Evolutionary conservation across 1,284 basidiomycete species (phyloP).

Genomic region (Leccinum proximum): DNA sequence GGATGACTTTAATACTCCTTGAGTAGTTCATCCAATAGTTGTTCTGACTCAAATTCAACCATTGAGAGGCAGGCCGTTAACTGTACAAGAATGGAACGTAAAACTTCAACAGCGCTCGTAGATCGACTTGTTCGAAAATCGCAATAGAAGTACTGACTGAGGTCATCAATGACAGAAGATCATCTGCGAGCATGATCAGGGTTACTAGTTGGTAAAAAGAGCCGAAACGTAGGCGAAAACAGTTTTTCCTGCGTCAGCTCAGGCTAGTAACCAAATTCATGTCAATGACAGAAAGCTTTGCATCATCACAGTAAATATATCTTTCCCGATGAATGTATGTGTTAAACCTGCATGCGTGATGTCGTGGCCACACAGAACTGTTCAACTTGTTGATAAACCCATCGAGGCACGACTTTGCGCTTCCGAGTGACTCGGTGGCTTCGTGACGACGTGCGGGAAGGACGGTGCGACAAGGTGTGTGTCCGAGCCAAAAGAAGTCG

Average conservation of each 20-base stretch:
- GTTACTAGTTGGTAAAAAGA: neutral
- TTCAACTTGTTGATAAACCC: too few species aligned
- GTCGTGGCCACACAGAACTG: too few species aligned
- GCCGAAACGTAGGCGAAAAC: neutral
- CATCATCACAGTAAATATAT: neutral
- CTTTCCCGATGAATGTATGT: neutral
- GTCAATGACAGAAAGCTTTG: neutral
- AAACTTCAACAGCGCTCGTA: constrained; percentile 8
- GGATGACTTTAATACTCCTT: neutral
- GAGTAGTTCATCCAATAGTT: constrained; percentile 5
- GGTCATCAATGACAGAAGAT: constrained; percentile 9
- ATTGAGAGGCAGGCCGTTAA: neutral
- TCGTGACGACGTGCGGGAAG: constrained; percentile 11
- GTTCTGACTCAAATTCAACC: neutral
- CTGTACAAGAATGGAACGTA: constrained; percentile 8
- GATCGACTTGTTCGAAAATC: constrained; percentile 11
- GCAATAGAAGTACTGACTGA: constrained; percentile 16
- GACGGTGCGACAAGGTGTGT: constrained; percentile 66
- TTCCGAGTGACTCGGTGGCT: too few species aligned
- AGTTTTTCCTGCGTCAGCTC: constrained; percentile 4
- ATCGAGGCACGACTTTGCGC: too few species aligned
- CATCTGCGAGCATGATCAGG: constrained; percentile 2
- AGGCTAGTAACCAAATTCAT: neutral
- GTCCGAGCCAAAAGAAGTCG: constrained; percentile 69
- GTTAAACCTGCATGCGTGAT: too few species aligned